Evolutionary conservation across 2,329 filamentous ascomycete genomes (phyloP).

Genomic region (Botryotinia narcissicola): DNA sequence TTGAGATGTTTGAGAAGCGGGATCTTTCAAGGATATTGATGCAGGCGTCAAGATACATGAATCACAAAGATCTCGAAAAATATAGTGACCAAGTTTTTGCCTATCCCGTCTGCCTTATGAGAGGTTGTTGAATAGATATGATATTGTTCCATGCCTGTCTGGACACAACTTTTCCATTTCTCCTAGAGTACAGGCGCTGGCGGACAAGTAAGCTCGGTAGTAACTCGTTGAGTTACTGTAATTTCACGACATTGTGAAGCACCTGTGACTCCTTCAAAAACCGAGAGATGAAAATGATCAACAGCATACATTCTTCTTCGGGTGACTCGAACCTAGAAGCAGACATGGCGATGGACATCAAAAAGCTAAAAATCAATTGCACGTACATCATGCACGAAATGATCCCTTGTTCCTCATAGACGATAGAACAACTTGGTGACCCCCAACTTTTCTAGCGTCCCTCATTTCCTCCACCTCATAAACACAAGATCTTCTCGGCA

Average conservation of each 20-base stretch:
- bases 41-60: not conserved
- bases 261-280: constrained; percentile 9
- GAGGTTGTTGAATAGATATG: not conserved
- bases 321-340: constrained; percentile 8
- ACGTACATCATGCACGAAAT: constrained; percentile 1
- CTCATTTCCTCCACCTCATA: not conserved
- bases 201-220: constrained; percentile 7
- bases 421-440: not conserved
- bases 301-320: constrained; percentile 9
- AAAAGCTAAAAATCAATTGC: constrained; percentile 1
- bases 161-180: not conserved
- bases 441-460: not conserved
- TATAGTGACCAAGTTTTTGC: not conserved
- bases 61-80: not conserved
- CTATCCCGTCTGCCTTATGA: not conserved
- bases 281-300: constrained; percentile 10
- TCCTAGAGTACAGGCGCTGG: constrained; percentile 4
- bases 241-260: constrained; percentile 1
- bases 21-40: not conserved
- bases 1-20: not conserved
- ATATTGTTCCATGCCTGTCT: not conserved
- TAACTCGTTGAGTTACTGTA: not conserved
- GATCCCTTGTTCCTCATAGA: not conserved
- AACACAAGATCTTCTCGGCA: constrained; percentile 6
- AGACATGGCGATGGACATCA: not conserved